Evolutionary conservation across 345 rosid species (phyloP), one percentile per base, ranked within the genome.

Genomic region (Populus deltoides): DNA sequence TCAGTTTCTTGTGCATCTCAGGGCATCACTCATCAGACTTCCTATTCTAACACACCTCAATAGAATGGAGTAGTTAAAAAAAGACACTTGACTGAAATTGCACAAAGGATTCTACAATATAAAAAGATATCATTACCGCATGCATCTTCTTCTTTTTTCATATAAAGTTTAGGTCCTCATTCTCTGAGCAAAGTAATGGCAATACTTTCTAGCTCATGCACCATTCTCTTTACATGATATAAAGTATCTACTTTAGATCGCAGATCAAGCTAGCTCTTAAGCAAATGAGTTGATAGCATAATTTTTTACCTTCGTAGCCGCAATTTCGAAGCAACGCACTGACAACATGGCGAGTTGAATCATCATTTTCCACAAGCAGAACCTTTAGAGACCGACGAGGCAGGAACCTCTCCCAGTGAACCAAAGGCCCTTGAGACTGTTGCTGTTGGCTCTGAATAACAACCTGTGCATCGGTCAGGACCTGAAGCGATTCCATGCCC

Each of bases 281-380:
- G 63, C 71, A 31, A 39, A 79, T 43, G 35, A 12, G 41, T 77
- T 53, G 16, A 73, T 43, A 11, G 25, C 17, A 55, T 38, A 72
- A 15, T 17, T 57, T 8, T 16, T 79, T 24, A 81, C 90, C 90
- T 82, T 78, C 86, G 27, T 85, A 87, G 78, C 90, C 83, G 76
- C 87, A 87, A 18, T 81, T 87, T 55, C 66, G 75, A 55, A 87
- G 87, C 27, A 87, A 66, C 15, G 90, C 88, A 63, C 51, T 73
- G 55, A 87, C 83, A 68, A 85, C 78, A 55, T 79, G 83, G 31
- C 88, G 78, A 62, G 90, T 85, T 27, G 90, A 81, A 67, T 87
- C 87, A 49, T 87, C 90, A 24, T 69, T 80, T 80, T 87, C 90
- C 45, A 80, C 90, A 78, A 87, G 68, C 25, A 87, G 81, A 76